Evolutionary conservation across 495 filamentous ascomycete genomes (phyloP), one percentile per base, ranked within the genome.

Genomic region (Podospora sp.): DNA sequence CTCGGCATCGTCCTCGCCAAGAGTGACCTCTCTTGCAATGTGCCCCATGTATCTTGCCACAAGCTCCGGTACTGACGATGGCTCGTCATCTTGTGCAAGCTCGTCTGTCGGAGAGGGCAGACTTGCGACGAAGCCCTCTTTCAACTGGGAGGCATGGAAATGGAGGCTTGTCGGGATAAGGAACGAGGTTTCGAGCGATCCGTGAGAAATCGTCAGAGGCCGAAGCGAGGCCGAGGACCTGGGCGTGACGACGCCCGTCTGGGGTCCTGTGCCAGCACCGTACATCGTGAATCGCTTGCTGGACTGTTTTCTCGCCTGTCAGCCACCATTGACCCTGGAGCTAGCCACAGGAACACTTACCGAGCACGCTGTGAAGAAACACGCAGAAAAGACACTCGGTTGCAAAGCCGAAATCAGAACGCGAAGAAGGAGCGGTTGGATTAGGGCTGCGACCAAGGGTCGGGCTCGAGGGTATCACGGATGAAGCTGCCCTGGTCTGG

Each of bases 11-110:
- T 97, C 94, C 77, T 97, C 95, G 16, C 92, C 94, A 66, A 93
- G 90, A 21, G 94, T 89, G 2, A 97, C 90, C 78, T 97, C 91
- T 62, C 85, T 78, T 63, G 93, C 92, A 49, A 96, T 86, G 79
- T 92, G 91, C 63, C 92, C 93, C 72, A 99, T 89, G 74, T 94
- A 99, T 65, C 95, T 87, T 51, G 92, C 92, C 6, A 98, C 92
- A 29, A 99, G 86, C 80, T 99, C 95, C 18, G 91, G 78, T 16
- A 91, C 86, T 9, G 95, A 99, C 0, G 95, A 98, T 6, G 95
- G 95, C 82, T 99, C 95, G 71, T 99, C 95, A 79, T 99, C 95
- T 74, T 94, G 91, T 50, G 96, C 95, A 69, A 98, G 87, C 81
- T 99, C 95, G 77, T 99, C 95, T 72, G 95, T 99, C 29, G 95